phyloP scores from a whole-genome alignment of 139 green algal genomes.

The Tetraselmis chui region DNA sequence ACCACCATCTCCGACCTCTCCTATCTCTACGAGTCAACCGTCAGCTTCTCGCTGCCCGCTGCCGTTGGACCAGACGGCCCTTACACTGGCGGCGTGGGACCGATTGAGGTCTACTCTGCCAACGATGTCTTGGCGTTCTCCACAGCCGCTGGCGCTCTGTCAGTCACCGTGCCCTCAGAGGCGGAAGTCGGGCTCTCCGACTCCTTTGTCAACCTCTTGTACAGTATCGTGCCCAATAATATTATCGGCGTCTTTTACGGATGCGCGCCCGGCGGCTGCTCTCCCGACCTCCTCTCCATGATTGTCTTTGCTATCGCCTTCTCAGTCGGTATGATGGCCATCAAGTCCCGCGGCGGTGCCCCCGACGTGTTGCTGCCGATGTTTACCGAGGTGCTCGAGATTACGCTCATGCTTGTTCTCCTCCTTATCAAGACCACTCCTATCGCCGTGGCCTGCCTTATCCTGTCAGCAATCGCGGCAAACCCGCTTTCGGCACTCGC shows the following conservation, averaged over 20 bases:
- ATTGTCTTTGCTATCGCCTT: neutral
- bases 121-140: neutral
- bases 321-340: neutral
- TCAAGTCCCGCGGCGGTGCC: neutral
- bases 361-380: neutral
- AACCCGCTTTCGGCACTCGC: neutral
- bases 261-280: neutral
- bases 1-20: neutral
- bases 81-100: neutral
- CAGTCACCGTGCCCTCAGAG: neutral
- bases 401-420: neutral
- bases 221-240: neutral
- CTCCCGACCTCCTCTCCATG: neutral
- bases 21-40: neutral
- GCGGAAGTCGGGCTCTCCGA: neutral
- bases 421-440: neutral
- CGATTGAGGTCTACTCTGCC: neutral
- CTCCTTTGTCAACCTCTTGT: neutral
- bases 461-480: neutral
- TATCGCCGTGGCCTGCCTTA: neutral
- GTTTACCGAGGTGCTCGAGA: neutral
- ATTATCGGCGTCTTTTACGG: neutral
- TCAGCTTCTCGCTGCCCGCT: neutral
- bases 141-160: neutral
- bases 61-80: neutral